These are phyloP conservation scores for Sclerotinia borealis DNA, from an alignment of 2,329 filamentous ascomycete genomes.

Conservation along the genomic window DNA sequence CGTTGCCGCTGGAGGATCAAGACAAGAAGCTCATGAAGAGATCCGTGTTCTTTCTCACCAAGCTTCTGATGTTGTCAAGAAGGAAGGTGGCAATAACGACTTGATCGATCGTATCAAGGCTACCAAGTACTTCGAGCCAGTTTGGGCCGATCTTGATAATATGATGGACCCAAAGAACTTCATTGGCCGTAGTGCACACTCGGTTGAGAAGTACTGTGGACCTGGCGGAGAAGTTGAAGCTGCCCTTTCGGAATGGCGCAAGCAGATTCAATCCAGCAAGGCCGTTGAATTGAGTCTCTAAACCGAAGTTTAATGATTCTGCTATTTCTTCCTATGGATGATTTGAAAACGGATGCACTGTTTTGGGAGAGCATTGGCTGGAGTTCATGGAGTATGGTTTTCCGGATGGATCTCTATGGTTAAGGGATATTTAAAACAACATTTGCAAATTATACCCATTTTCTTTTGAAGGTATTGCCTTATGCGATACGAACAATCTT, in stretches of 20 bases:
- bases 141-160: slow-evolving; percentile 61
- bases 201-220: slow-evolving; percentile 45
- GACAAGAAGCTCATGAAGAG: slow-evolving; percentile 82
- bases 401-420: neutral
- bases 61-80: slow-evolving; percentile 66
- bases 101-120: slow-evolving; percentile 70
- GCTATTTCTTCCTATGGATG: neutral
- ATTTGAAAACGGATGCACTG: neutral
- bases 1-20: slow-evolving; percentile 60
- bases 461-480: neutral
- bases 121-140: slow-evolving; percentile 67
- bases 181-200: slow-evolving; percentile 48
- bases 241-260: slow-evolving; percentile 42
- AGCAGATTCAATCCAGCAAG: slow-evolving; percentile 25
- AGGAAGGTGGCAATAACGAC: slow-evolving; percentile 64
- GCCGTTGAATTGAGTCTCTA: slow-evolving; percentile 21
- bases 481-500: neutral
- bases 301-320: neutral
- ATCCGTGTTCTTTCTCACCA: slow-evolving; percentile 78
- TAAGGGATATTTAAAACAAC: neutral
- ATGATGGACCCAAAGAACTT: slow-evolving; percentile 60
- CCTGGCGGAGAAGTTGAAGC: slow-evolving; percentile 42
- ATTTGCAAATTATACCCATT: slow-evolving; percentile 7
- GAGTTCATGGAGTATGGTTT: slow-evolving; percentile 8
- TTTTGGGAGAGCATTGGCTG: slow-evolving; percentile 1